Evolutionary conservation across 2,329 filamentous ascomycete genomes (phyloP).

Genomic region (Colletotrichum orbiculare): DNA sequence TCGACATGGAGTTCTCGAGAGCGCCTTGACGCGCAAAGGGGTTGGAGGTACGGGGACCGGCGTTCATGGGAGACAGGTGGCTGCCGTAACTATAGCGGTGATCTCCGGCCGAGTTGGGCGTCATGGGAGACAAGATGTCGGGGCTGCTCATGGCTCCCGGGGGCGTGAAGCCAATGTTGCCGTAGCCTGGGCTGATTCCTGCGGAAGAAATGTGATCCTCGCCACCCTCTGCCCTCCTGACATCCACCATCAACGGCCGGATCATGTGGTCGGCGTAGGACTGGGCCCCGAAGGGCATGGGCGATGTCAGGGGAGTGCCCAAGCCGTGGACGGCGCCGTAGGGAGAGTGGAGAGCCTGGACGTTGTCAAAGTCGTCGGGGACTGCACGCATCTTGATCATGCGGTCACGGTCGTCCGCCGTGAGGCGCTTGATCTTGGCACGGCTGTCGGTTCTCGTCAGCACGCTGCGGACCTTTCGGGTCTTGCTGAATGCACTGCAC

Average conservation of each 20-base stretch:
- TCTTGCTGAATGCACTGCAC: slow-evolving; percentile 45
- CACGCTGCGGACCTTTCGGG: slow-evolving; percentile 1
- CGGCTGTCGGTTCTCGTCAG: slow-evolving; percentile 56
- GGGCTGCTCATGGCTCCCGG: slow-evolving; percentile 60
- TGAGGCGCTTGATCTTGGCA: slow-evolving; percentile 78
- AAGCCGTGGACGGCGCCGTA: slow-evolving; percentile 71
- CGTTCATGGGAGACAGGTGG: slow-evolving; percentile 60
- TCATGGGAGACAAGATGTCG: slow-evolving; percentile 67
- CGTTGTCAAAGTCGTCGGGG: slow-evolving; percentile 77
- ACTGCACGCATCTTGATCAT: slow-evolving; percentile 80
- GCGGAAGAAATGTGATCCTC: slow-evolving; percentile 76
- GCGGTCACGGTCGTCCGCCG: slow-evolving; percentile 75
- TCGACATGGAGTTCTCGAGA: slow-evolving; percentile 51
- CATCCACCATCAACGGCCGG: slow-evolving; percentile 76
- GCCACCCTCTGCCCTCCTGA: slow-evolving; percentile 67
- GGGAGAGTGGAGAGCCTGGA: slow-evolving; percentile 75
- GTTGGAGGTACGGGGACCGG: slow-evolving; percentile 61
- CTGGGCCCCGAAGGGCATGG: slow-evolving; percentile 59
- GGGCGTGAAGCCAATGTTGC: slow-evolving; percentile 72
- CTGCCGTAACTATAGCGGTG: slow-evolving; percentile 66
- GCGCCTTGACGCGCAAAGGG: slow-evolving; percentile 63
- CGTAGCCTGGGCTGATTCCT: slow-evolving; percentile 74
- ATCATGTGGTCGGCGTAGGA: slow-evolving; percentile 71
- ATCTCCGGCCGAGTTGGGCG: slow-evolving; percentile 49
- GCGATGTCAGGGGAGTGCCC: slow-evolving; percentile 58